Evolutionary conservation across 352 stramenopile species (phyloP), one percentile per base, ranked within the genome.

Genomic region (Phytopythium helicoides): DNA sequence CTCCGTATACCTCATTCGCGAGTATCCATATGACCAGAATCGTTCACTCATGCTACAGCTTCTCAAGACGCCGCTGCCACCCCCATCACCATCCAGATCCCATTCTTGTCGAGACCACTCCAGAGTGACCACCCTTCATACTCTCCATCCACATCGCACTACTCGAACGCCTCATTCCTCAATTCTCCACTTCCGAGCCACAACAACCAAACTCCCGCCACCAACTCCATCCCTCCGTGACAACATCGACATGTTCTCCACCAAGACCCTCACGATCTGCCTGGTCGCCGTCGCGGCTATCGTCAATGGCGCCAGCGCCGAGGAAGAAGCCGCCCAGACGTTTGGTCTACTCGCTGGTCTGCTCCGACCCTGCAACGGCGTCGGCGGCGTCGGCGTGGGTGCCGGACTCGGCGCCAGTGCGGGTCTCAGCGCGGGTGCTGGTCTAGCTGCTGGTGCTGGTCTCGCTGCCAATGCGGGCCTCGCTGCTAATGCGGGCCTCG

Each of bases 291-390:
- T 37, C 16, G 34, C 47, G 10, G 34, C 47, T 11, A 23, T 54
- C 19, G 25, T 25, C 11, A 45, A 22, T 21, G 34, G 47, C 9
- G 21, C 21, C 3, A 19, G 21, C 15, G 47, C 47, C 35, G 31
- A 36, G 15, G 40, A 45, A 9, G 47, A 54, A 21, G 47, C 35
- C 47, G 31, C 47, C 47, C 33, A 54, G 21, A 54, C 47, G 47
- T 54, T 54, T 35, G 34, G 47, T 6, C 23, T 45, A 8, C 47
- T 54, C 31, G 22, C 38, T 25, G 38, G 6, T 10, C n/a, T 21
- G 38, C 38, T 25, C 11, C 38, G 6, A 9, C 14, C n/a, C 38
- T 26, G 25, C n/a, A 44, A 44, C n/a, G n/a, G 38, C 16, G 38
- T 44, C n/a, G 22, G n/a, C n/a, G 38, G 38, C 25, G 7, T 44